phyloP scores from a whole-genome alignment of 768 basidiomycete species.

The Suillus subalutaceus region DNA sequence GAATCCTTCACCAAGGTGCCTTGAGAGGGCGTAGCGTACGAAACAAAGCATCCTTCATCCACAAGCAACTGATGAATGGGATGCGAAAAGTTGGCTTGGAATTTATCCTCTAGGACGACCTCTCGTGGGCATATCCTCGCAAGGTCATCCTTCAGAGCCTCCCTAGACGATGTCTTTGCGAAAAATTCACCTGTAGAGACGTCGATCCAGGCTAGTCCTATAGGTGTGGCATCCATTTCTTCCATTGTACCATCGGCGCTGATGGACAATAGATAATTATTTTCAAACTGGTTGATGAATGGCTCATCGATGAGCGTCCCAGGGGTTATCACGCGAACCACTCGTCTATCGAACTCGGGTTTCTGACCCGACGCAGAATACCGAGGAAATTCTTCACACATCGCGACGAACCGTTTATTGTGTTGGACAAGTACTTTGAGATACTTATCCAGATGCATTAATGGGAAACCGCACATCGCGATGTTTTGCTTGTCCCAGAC shows the following conservation, averaged over 20 bases:
- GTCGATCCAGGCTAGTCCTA: conserved; percentile 94
- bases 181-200: conserved; percentile 95
- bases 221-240: conserved; percentile 15
- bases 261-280: conserved; percentile 86
- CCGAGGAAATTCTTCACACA: conserved; percentile 89
- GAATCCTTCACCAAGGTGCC: not conserved
- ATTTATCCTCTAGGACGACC: conserved; percentile 61
- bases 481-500: conserved; percentile 72
- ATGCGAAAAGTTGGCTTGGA: conserved; percentile 42
- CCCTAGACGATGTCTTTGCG: conserved; percentile 59
- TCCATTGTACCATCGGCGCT: conserved; percentile 21
- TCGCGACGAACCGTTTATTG: conserved; percentile 82
- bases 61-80: conserved; percentile 50
- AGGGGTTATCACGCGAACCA: conserved; percentile 87
- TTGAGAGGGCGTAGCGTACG: conserved; percentile 40
- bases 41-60: conserved; percentile 59
- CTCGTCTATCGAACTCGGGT: conserved; percentile 74
- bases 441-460: conserved; percentile 82
- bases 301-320: conserved; percentile 93
- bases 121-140: conserved; percentile 82
- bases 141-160: conserved; percentile 76
- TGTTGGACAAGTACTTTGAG: conserved; percentile 85
- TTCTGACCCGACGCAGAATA: conserved; percentile 48
- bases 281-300: conserved; percentile 83
- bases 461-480: conserved; percentile 91